Evolutionary conservation across 306 rosid genomes (phyloP).

Genomic region (Begonia fuchsioides): DNA sequence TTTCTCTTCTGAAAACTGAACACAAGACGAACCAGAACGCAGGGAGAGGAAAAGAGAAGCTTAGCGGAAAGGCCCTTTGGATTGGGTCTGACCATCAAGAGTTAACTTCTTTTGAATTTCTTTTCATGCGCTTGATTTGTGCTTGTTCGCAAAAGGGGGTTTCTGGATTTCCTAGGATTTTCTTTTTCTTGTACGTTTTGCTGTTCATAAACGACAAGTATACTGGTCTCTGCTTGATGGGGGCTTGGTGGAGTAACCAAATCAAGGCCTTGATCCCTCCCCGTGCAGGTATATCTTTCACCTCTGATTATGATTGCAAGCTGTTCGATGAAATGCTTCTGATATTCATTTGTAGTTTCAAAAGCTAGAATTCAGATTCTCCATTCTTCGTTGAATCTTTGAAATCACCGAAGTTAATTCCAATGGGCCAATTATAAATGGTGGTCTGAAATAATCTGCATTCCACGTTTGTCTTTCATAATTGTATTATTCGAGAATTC

Average conservation of each 20-base stretch:
- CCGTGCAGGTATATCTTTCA: slow-evolving; percentile 34
- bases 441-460: too few relatives aligned
- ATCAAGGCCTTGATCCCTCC: slow-evolving; percentile 53
- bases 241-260: slow-evolving; percentile 79
- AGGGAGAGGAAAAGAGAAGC: too few relatives aligned
- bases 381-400: too few relatives aligned
- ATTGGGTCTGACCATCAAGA: too few relatives aligned
- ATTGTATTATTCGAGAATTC: too few relatives aligned
- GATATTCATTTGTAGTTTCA: too few relatives aligned
- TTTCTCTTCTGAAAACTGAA: slow-evolving; percentile 17
- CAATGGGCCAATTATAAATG: too few relatives aligned
- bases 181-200: background rate
- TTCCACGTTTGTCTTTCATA: too few relatives aligned
- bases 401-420: too few relatives aligned
- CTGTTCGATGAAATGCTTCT: too few relatives aligned
- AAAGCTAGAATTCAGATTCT: too few relatives aligned
- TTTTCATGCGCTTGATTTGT: slow-evolving; percentile 3
- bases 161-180: slow-evolving; percentile 1
- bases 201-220: background rate
- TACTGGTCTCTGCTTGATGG: slow-evolving; percentile 39
- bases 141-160: slow-evolving; percentile 3
- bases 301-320: background rate
- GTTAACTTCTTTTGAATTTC: slow-evolving; percentile 6
- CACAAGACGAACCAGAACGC: slow-evolving; percentile 5
- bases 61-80: too few relatives aligned